Percentiles rank a stretch among this genome's conserved stretches.
phyloP scores from a whole-genome alignment of 2,329 filamentous ascomycete genomes.

The Ceratocystis colombiana region DNA sequence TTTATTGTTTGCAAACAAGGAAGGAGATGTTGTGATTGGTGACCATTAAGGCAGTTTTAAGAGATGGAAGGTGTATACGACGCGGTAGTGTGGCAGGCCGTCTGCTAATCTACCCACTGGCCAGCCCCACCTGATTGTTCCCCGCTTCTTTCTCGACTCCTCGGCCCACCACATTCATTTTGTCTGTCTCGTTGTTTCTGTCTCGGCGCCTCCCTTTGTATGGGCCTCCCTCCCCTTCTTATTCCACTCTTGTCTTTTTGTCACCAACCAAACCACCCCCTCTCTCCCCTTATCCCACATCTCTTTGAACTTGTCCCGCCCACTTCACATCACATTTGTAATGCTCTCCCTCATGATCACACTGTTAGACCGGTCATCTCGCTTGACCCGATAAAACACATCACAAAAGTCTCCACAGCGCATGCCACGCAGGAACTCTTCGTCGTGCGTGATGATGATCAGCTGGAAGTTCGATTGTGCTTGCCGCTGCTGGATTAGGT shows the following conservation, averaged over 20 bases:
- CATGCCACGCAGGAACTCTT: slow-evolving; percentile 90
- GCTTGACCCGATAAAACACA: slow-evolving; percentile 75
- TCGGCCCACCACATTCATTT: background rate
- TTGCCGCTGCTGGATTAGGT: slow-evolving; percentile 74
- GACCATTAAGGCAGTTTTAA: background rate
- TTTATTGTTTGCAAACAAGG: background rate
- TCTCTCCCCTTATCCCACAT: too few relatives aligned
- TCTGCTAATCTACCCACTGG: background rate
- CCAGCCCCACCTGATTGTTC: background rate
- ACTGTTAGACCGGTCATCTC: slow-evolving; percentile 78
- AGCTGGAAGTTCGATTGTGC: slow-evolving; percentile 93
- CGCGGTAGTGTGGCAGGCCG: background rate
- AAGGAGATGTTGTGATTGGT: background rate
- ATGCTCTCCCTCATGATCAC: slow-evolving; percentile 65
- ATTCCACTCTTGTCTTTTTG: too few relatives aligned
- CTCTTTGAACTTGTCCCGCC: too few relatives aligned
- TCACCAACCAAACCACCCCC: too few relatives aligned
- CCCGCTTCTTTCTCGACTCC: background rate
- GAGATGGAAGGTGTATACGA: background rate
- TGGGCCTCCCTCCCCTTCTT: background rate
- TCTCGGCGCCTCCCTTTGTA: background rate
- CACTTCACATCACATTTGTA: slow-evolving; percentile 37
- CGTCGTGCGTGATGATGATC: slow-evolving; percentile 97
- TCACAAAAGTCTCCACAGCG: slow-evolving; percentile 88
- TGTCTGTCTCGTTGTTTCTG: background rate